Conservation (phyloP, 495 filamentous ascomycete species). For the Rostrohypoxylon terebratum region DNA sequence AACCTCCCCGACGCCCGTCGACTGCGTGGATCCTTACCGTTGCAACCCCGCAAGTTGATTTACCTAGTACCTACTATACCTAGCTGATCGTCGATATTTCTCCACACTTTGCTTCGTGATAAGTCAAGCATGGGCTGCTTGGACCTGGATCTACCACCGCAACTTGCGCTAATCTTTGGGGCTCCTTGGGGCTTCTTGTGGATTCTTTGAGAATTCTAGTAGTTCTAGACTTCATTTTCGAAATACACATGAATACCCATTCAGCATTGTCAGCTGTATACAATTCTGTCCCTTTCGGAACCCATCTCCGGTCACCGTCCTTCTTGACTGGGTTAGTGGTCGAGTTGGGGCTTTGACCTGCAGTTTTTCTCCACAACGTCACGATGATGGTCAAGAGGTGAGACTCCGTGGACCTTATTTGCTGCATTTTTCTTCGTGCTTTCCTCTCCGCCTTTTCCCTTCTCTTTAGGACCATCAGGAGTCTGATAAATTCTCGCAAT, state of each 20-base stretch:
- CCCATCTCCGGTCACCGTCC: constrained; percentile 38
- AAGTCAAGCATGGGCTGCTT: constrained; percentile 26
- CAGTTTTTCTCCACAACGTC: constrained; percentile 40
- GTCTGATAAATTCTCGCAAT: constrained; percentile 11
- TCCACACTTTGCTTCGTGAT: constrained; percentile 35
- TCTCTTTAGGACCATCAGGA: constrained; percentile 13
- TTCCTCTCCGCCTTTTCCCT: constrained; percentile 12
- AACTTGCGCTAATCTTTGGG: constrained; percentile 19
- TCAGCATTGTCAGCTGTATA: constrained; percentile 24
- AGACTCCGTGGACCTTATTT: constrained; percentile 22
- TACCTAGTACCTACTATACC: neutral
- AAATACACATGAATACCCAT: constrained; percentile 14
- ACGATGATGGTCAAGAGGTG: constrained; percentile 38
- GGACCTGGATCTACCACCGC: constrained; percentile 27
- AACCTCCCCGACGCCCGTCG: constrained; percentile 28
- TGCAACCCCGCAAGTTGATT: constrained; percentile 41
- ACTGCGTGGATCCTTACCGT: constrained; percentile 14
- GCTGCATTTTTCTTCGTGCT: constrained; percentile 22
- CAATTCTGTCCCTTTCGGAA: constrained; percentile 37
- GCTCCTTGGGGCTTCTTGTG: neutral
- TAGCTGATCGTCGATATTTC: constrained; percentile 33
- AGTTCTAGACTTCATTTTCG: constrained; percentile 44
- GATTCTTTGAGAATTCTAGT: constrained; percentile 11
- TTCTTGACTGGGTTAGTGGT: constrained; percentile 20
- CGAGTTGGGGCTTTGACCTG: constrained; percentile 15